Base-by-base conservation (phyloP, 495 filamentous ascomycete species). In the Penicillium odoratum region DNA sequence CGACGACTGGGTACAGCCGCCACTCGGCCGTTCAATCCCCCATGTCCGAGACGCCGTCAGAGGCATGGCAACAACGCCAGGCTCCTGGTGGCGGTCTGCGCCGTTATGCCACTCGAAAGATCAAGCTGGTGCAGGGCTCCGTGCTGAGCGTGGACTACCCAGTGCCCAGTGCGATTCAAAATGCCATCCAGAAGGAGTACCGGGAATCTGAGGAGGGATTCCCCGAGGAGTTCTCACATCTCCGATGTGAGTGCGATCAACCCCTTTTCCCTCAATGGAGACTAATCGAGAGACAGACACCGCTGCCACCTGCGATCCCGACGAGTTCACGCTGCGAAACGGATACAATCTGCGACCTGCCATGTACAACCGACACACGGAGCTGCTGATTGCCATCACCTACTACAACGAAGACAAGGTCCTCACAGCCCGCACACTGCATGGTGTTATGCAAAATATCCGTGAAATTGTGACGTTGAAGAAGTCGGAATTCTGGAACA, bases 341-440 rank as follows among this genome's bases (percentile, higher is more conserved):
- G 94, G 94, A 60, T 98, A 98, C 82, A 97, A 98, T 78, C 83
- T 98, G 55, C 89, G 94, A 28, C 91, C 95, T 28, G 87, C 93
- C 51, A 98, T 98, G 91, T 98, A 98, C 79, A 98, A 98, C 80
- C 85, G 94, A 56, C 93, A 97, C 70, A 98, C 94, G 5, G 94
- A 98, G 73, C 82, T 98, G 36, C 79, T 97, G 52, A 97, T 98
- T 67, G 94, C 94, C 61, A 93, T 98, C 69, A 98, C 94, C 43
- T 97, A 97, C 76, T 98, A 98, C 80, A 98, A 98, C 75, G 94
- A 98, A 80, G 94, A 98, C 78, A 98, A 97, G 75, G 85, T 90
- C 9, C 79, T 98, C 59, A 93, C 93, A 3, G 83, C 94, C 26
- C 88, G 94, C 63, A 98, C 94, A 0, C 77, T 98, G 44, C 93